Base-by-base conservation (phyloP, 805 yeast genomes). In the Millerago galiae region DNA sequence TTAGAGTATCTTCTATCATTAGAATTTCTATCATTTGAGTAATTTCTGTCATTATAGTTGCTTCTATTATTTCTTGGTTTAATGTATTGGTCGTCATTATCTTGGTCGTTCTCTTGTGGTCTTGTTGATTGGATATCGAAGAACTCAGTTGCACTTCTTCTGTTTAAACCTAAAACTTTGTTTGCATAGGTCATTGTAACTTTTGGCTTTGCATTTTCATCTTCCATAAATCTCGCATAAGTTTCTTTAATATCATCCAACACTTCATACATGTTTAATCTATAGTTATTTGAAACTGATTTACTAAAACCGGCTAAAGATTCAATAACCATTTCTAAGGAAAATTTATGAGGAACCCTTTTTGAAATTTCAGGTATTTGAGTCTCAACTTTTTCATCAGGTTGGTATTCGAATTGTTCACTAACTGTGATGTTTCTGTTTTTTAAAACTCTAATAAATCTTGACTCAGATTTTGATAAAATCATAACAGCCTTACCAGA, bases 401-500 rank as follows among this genome's bases (percentile, higher is more conserved):
- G 56, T 29, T 64, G 66, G 49, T 70, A 75, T 9, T 65, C 60
- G 27, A 54, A 56, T 42, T 60, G 66, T 35, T 73, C 70, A 12
- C 67, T 54, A 46, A 86, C 80, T 26, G 58, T 62, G 54, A 87
- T 76, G 36, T 78, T 79, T 56, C 74, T 76, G 44, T 70, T 60
- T 37, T 64, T 60, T 55, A 87, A 70, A 2, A 67, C 64, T 32
- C 64, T 61, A 32, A 78, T 62, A 60, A 77, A 89, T 28, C 72
- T 71, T 30, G 63, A 51, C 60, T 89, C 95, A 38, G 66, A 62
- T 48, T 71, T 61, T 26, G 83, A 68, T 37, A 79, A 54, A 57
- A 77, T 80, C 45, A 84, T 60, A 13, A 77, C 62, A 5, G 96
- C 85, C 38, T 72, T 69, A 48, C 98, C 98, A 18, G 71, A 67